Conservation (phyloP, 352 stramenopile genomes). For the Phytophthora podocarpi region DNA sequence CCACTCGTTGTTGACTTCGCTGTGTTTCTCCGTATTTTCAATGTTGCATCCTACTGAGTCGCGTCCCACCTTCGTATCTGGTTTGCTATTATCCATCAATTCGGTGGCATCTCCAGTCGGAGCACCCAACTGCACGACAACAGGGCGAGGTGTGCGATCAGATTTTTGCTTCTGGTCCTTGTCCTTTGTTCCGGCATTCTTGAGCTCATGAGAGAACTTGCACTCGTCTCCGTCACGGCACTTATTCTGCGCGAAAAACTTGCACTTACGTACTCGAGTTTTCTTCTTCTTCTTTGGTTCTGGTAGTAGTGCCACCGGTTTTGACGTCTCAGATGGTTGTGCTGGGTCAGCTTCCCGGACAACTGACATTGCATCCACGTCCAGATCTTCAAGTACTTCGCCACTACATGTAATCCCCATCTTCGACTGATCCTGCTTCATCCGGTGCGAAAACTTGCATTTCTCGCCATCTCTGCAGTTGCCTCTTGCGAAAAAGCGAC, state of each 20-base stretch:
- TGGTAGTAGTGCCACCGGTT: not conserved
- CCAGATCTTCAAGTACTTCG: not conserved
- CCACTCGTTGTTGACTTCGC: conserved; percentile 46
- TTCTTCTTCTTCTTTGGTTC: conserved; percentile 32
- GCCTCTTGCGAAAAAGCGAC: conserved; percentile 57
- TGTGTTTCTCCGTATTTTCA: not conserved
- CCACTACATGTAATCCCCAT: conserved; percentile 7
- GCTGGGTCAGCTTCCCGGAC: conserved; percentile 23
- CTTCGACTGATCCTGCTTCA: conserved; percentile 23
- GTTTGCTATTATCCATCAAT: not conserved
- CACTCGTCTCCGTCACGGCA: conserved; percentile 65
- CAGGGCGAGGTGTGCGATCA: conserved; percentile 1
- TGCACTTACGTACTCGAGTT: conserved; percentile 41
- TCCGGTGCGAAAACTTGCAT: conserved; percentile 56
- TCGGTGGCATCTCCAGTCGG: not conserved
- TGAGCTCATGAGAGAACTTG: conserved; percentile 60
- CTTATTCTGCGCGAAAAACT: conserved; percentile 55
- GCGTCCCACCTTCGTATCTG: not conserved
- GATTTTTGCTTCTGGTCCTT: not conserved
- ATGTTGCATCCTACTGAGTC: not conserved
- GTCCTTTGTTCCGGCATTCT: conserved; percentile 2
- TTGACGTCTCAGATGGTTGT: conserved; percentile 4
- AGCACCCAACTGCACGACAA: conserved; percentile 26
- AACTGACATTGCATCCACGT: conserved; percentile 3
- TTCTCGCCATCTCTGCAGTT: conserved; percentile 58